These are phyloP conservation scores for Pichia insulana DNA, from an alignment of 805 yeast species.

Conservation along the genomic window DNA sequence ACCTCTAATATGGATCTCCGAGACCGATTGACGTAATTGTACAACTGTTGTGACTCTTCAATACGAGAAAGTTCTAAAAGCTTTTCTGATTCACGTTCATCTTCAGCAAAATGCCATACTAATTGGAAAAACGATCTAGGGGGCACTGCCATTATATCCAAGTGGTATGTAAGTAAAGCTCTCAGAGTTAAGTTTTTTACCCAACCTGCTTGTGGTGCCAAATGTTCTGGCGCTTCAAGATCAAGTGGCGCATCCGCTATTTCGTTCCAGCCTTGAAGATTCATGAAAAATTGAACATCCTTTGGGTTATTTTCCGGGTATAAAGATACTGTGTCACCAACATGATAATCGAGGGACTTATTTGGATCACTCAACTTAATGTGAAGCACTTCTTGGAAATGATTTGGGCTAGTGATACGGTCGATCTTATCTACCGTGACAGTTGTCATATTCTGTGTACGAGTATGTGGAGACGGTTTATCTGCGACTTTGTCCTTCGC, in stretches of 20 bases:
- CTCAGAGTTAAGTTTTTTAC: slow-evolving; percentile 59
- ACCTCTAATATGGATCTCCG: slow-evolving; percentile 81
- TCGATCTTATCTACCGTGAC: slow-evolving; percentile 45
- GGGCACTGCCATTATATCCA: slow-evolving; percentile 80
- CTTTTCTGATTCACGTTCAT: slow-evolving; percentile 66
- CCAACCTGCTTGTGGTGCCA: slow-evolving; percentile 50
- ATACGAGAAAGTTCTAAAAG: slow-evolving; percentile 63
- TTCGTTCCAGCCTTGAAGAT: slow-evolving; percentile 65
- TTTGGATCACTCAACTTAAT: slow-evolving; percentile 33
- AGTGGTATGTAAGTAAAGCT: slow-evolving; percentile 63
- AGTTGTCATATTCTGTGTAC: background rate
- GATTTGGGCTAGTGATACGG: slow-evolving; percentile 60
- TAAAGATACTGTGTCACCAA: slow-evolving; percentile 78
- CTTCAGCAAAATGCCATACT: slow-evolving; percentile 68
- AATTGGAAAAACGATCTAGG: slow-evolving; percentile 70
- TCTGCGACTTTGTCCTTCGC: slow-evolving; percentile 11
- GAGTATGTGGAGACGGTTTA: slow-evolving; percentile 7
- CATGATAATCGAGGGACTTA: slow-evolving; percentile 33
- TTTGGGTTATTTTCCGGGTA: slow-evolving; percentile 63
- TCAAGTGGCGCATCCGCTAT: slow-evolving; percentile 53
- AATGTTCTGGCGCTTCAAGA: slow-evolving; percentile 20
- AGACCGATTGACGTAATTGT: slow-evolving; percentile 89
- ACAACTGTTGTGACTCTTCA: slow-evolving; percentile 73
- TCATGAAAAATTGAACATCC: slow-evolving; percentile 57
- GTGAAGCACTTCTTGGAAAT: slow-evolving; percentile 85